Evolutionary conservation across 371 early-diverging fungal species (phyloP).

Genomic region (Thermomucor indicae-seudaticae): DNA sequence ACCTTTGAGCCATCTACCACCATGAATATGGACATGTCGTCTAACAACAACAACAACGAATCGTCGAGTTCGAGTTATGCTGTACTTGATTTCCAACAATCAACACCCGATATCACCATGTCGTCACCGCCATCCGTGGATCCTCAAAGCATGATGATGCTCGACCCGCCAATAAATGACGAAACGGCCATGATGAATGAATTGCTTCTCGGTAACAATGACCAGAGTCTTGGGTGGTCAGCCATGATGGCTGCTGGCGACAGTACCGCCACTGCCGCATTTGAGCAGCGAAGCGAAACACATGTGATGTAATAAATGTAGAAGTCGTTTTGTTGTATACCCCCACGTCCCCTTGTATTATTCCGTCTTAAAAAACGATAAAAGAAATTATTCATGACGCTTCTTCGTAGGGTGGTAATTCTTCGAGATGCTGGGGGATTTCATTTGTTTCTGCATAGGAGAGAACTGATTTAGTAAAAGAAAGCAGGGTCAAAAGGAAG

Average conservation of each 20-base stretch:
- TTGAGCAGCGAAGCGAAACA: conserved; percentile 5
- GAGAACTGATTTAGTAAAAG: not conserved
- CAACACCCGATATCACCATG: not conserved
- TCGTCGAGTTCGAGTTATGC: no score
- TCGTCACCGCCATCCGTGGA: not conserved
- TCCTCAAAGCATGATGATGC: conserved; percentile 2
- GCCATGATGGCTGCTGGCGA: not conserved
- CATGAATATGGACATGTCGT: not conserved
- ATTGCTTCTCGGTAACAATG: no score
- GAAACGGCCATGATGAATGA: conserved; percentile 2
- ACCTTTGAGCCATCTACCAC: no score
- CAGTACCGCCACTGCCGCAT: not conserved
- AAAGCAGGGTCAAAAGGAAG: not conserved
- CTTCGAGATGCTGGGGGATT: conserved; percentile 1
- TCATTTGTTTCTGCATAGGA: conserved; percentile 4
- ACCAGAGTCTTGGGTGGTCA: not conserved
- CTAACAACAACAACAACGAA: no score
- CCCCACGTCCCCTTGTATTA: not conserved
- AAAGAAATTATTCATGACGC: not conserved
- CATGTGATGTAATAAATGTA: conserved; percentile 7
- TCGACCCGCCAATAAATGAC: not conserved
- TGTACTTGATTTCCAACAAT: not conserved
- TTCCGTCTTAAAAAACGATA: not conserved
- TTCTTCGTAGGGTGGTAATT: conserved; percentile 2
- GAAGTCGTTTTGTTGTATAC: not conserved